A percentile compares a stretch with the other conserved stretches of the same genome.
Conservation (phyloP, 441 rosid species). For the Euphorbia neoarborescens region DNA sequence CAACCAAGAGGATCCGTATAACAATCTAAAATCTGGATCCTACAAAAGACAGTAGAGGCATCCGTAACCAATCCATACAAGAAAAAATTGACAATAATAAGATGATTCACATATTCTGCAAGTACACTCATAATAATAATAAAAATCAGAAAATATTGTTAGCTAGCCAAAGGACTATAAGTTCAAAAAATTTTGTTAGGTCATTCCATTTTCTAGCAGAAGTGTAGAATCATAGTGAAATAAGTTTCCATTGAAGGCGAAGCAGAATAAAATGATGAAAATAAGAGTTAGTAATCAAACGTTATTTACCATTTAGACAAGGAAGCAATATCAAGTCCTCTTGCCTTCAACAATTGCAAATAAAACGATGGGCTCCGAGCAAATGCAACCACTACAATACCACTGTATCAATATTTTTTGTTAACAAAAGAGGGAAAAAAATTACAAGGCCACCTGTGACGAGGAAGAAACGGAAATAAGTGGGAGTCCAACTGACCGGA, state of each 20-base stretch:
- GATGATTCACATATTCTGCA: background rate
- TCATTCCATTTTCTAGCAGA: background rate
- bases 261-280: background rate
- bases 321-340: conserved; percentile 40
- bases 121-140: background rate
- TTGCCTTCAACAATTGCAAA: conserved; percentile 43
- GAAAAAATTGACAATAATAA: background rate
- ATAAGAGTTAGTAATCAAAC: background rate
- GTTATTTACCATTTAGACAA: conserved; percentile 48
- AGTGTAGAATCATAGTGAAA: background rate
- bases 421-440: background rate
- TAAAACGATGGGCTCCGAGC: conserved; percentile 64
- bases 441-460: background rate
- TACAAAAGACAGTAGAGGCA: conserved; percentile 19
- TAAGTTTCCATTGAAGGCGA: background rate
- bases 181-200: background rate
- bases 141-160: background rate
- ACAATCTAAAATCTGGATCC: conserved; percentile 84
- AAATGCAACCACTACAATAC: conserved; percentile 60
- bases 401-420: conserved; percentile 35
- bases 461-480: background rate
- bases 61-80: conserved; percentile 1
- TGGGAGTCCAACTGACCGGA: conserved; percentile 35
- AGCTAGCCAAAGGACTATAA: background rate
- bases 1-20: conserved; percentile 85